Evolutionary conservation across 768 basidiomycete species (phyloP), one percentile per base, ranked within the genome.

Genomic region (Tylopilus plumbeoviolaceoides): DNA sequence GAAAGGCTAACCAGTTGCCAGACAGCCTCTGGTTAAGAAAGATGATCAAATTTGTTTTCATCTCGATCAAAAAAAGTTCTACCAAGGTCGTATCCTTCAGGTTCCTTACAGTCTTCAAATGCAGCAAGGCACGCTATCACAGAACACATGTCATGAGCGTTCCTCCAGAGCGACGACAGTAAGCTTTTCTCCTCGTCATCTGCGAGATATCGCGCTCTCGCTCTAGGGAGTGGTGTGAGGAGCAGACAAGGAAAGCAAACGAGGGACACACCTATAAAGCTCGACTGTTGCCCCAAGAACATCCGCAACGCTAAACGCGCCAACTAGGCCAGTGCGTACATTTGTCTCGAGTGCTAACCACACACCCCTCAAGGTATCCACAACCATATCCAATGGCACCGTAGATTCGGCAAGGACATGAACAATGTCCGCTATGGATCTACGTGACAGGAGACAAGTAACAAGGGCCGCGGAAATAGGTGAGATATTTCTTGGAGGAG

Each of bases 1-100:
- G 78, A 80, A 43, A 89, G 61, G 9, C 77, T 79, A 43, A 83
- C 78, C 14, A 91, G 74, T 56, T 86, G 83, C 89, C 89, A 91
- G 25, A 82, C 76, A 33, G 84, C 80, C 48, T 82, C 89, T 91
- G 25, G 21, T 51, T 27, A 52, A 48, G 27, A 39, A 39, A 10
- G 7, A 27, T 60, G 47, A 23, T 23, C 23, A 23, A 5, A 44
- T 61, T 55, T 51, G 43, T 27, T 40, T 25, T 18, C 21, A 21
- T 50, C 30, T 5, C 5, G 42, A 31, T 28, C 31, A 18, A 18
- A 49, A 38, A 30, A 11, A 11, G 18, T 40, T 60, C 36, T 48
- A 88, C 89, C 80, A 4, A 87, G 71, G 59, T 89, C 85, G 59
- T 86, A 86, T 18, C 66, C 72, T 51, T 79, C 78, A 3, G 74